phyloP scores from a whole-genome alignment of 2,329 filamentous ascomycete genomes.

The Arthrobotrys entomopaga region DNA sequence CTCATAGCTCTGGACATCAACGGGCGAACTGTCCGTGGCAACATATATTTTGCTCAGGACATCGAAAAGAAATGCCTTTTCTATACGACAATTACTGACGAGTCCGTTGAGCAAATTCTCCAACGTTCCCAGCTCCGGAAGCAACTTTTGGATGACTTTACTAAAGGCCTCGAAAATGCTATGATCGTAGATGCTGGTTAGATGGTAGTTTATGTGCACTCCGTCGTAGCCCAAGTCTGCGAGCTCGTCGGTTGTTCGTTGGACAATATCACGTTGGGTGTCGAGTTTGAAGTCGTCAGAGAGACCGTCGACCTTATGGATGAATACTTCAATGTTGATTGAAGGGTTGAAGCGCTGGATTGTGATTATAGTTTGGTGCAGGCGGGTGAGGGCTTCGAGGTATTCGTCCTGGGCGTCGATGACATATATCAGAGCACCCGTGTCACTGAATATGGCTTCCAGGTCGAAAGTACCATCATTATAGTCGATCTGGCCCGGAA shows the following conservation, averaged over 20 bases:
- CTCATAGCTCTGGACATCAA: conserved; percentile 95
- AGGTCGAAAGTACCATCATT: conserved; percentile 89
- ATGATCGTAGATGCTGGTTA: conserved; percentile 98
- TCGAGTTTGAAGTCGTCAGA: conserved; percentile 97
- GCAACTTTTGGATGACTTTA: conserved; percentile 97
- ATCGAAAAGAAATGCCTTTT: conserved; percentile 98
- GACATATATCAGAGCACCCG: conserved; percentile 96
- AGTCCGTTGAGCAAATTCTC: conserved; percentile 94
- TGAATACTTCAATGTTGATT: conserved; percentile 98
- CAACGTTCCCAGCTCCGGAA: conserved; percentile 89
- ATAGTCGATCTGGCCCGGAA: conserved; percentile 93
- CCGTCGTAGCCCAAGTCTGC: conserved; percentile 93
- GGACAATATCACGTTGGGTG: conserved; percentile 94
- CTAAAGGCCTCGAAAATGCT: conserved; percentile 98
- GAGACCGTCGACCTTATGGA: conserved; percentile 98
- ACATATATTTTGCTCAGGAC: conserved; percentile 99
- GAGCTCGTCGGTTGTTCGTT: conserved; percentile 94
- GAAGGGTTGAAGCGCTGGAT: conserved; percentile 88
- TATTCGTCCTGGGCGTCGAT: conserved; percentile 99
- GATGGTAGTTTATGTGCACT: conserved; percentile 90
- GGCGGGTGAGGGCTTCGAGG: conserved; percentile 83
- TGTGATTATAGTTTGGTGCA: conserved; percentile 88
- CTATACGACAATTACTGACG: conserved; percentile 91
- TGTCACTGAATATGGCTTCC: conserved; percentile 91
- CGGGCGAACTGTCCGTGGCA: conserved; percentile 90